These are phyloP conservation scores for Leccinum aurantiacum DNA, from an alignment of 768 basidiomycete species.

Conservation along the genomic window DNA sequence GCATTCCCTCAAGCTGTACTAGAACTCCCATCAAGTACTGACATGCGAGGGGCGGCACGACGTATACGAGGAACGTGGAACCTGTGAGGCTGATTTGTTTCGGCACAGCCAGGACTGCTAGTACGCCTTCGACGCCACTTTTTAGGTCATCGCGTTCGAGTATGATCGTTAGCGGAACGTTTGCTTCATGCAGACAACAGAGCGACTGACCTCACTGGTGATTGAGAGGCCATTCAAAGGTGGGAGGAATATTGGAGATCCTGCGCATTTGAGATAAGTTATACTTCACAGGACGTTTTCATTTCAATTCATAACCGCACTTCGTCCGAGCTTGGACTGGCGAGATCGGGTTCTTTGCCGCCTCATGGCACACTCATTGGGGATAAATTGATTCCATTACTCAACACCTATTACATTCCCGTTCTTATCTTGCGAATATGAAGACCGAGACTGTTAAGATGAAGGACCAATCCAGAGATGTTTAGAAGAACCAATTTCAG, in stretches of 20 bases:
- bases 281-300: background rate
- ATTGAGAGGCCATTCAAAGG: slow-evolving; percentile 2
- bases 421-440: background rate
- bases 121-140: slow-evolving; percentile 1
- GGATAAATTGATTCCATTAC: background rate
- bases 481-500: too few relatives aligned
- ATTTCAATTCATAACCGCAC: slow-evolving; percentile 3
- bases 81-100: slow-evolving; percentile 9
- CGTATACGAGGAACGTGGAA: slow-evolving; percentile 31
- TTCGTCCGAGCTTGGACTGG: background rate
- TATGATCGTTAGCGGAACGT: background rate
- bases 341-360: background rate
- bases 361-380: background rate
- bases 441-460: background rate
- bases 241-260: background rate
- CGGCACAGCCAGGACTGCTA: slow-evolving; percentile 5
- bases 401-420: background rate
- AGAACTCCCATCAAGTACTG: slow-evolving; percentile 57
- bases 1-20: slow-evolving; percentile 46
- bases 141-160: background rate
- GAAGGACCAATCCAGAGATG: too few relatives aligned
- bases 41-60: slow-evolving; percentile 44
- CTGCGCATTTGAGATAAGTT: background rate
- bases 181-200: background rate
- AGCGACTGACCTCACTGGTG: slow-evolving; percentile 5